A percentile compares a stretch with the other conserved stretches of the same genome.
Evolutionary conservation across 176 grass and related monocot species (phyloP).

Genomic region (barley (Hordeum vulgare)): DNA sequence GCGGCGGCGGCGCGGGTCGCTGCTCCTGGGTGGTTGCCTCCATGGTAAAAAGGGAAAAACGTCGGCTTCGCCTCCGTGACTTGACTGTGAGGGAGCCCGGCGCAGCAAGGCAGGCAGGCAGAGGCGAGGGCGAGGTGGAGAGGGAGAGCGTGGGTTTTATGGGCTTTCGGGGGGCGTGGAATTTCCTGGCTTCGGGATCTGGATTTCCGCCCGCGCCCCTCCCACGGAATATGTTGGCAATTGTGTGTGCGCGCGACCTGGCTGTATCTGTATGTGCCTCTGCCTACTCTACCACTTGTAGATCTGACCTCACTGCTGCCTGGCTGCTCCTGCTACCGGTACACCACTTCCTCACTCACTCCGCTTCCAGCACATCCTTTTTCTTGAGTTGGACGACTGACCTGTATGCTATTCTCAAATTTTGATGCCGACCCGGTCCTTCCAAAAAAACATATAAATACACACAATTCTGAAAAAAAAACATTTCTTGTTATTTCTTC

Average conservation of each 20-base stretch:
- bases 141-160: constrained; percentile 22
- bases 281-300: not conserved
- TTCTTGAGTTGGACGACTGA: not conserved
- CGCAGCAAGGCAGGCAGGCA: not conserved
- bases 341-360: not conserved
- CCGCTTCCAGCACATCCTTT: not conserved
- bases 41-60: constrained; percentile 39
- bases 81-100: not conserved
- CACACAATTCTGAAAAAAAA: too few species aligned
- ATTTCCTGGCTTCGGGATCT: constrained; percentile 44
- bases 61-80: constrained; percentile 24
- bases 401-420: constrained; percentile 23
- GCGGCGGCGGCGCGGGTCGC: constrained; percentile 19
- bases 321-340: not conserved
- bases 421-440: not conserved
- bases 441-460: not conserved
- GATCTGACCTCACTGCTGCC: not conserved
- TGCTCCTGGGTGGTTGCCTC: constrained; percentile 33
- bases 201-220: constrained; percentile 17
- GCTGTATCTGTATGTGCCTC: not conserved
- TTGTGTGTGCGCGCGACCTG: constrained; percentile 6
- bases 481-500: too few species aligned
- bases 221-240: constrained; percentile 20
- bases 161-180: constrained; percentile 29
- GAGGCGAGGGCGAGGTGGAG: not conserved